Evolutionary conservation across 495 filamentous ascomycete species (phyloP).

Genomic region (Parathielavia hyrcaniae): DNA sequence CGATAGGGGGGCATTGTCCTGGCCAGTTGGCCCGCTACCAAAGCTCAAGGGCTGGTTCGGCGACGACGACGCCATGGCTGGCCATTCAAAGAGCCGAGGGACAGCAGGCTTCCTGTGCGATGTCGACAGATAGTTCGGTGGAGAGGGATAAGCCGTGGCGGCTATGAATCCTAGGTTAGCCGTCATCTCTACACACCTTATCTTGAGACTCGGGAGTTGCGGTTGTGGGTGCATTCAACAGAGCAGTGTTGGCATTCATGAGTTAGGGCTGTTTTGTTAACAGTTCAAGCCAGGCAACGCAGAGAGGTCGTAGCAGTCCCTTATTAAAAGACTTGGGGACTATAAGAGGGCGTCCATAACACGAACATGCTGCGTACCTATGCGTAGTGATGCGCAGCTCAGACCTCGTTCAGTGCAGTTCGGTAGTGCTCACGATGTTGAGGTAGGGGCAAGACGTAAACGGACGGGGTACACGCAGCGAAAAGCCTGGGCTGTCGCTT

Average conservation of each 20-base stretch:
- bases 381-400: conserved; percentile 17
- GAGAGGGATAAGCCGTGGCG: conserved; percentile 36
- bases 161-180: conserved; percentile 31
- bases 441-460: not conserved
- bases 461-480: conserved; percentile 19
- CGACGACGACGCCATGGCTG: conserved; percentile 41
- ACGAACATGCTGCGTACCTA: conserved; percentile 21
- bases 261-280: not conserved
- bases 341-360: not conserved
- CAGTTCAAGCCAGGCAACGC: not conserved
- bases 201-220: not conserved
- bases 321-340: not conserved
- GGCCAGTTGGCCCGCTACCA: conserved; percentile 25
- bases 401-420: conserved; percentile 15
- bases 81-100: conserved; percentile 32
- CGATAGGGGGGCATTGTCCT: conserved; percentile 48
- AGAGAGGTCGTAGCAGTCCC: not conserved
- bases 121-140: conserved; percentile 34
- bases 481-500: not conserved
- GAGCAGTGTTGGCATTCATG: not conserved
- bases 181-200: conserved; percentile 14
- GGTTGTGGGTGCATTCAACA: conserved; percentile 1
- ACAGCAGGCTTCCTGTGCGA: conserved; percentile 32
- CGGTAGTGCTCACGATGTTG: conserved; percentile 6
- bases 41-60: conserved; percentile 30